Conservation (phyloP, 2,329 filamentous ascomycete species). For the Zasmidium citrigriseum region DNA sequence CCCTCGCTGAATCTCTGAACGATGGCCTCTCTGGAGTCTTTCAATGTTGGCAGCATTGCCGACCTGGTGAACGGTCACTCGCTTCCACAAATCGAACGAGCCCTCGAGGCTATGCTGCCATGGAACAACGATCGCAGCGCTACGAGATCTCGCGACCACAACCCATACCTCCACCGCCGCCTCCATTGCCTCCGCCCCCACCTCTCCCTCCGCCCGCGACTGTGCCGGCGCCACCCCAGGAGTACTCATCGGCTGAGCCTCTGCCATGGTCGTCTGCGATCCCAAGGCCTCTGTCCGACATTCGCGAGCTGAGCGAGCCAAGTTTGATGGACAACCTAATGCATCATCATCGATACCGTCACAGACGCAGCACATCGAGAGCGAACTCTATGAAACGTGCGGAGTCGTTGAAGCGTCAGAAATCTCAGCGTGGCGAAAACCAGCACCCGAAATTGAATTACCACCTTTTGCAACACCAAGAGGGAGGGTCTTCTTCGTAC, state of each 20-base stretch:
- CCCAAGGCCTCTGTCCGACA: conserved; percentile 50
- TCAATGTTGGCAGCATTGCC: no score
- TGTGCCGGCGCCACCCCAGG: not conserved
- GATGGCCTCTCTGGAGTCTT: no score
- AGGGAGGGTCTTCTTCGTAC: conserved; percentile 32
- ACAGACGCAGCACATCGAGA: conserved; percentile 29
- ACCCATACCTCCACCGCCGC: conserved; percentile 18
- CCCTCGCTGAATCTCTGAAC: no score
- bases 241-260: conserved; percentile 7
- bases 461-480: conserved; percentile 6
- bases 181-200: conserved; percentile 17
- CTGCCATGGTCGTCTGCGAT: conserved; percentile 32
- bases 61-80: no score
- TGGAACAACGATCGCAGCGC: conserved; percentile 19
- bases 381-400: conserved; percentile 29
- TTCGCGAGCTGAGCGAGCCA: conserved; percentile 52
- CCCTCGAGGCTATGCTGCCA: conserved; percentile 6
- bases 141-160: conserved; percentile 25
- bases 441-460: not conserved
- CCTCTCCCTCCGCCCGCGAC: conserved; percentile 5
- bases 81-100: no score
- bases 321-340: conserved; percentile 38
- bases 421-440: conserved; percentile 23
- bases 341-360: conserved; percentile 7
- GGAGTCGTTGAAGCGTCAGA: conserved; percentile 22